phyloP scores from a whole-genome alignment of 2,329 filamentous ascomycete species.

The Bipolaris cookei region DNA sequence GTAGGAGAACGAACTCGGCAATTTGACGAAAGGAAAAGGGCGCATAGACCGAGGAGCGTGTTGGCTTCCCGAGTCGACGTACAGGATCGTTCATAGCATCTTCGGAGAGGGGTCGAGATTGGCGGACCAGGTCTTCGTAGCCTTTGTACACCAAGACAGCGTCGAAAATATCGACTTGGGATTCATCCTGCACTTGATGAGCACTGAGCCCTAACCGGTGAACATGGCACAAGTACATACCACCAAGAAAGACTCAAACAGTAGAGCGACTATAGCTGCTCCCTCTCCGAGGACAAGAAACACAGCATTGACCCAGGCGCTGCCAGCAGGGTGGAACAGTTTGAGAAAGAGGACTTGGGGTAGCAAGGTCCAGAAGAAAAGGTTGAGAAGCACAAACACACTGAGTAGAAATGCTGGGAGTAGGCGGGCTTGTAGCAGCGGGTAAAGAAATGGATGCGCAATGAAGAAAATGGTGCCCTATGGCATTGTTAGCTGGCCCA shows the following conservation, averaged over 20 bases:
- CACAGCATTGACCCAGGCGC: conserved; percentile 88
- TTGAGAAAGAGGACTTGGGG: conserved; percentile 88
- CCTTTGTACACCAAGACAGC: conserved; percentile 78
- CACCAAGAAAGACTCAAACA: conserved; percentile 60
- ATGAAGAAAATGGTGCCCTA: conserved; percentile 83
- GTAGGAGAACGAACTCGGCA: conserved; percentile 72
- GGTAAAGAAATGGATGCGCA: conserved; percentile 78
- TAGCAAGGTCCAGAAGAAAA: conserved; percentile 87
- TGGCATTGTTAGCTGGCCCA: conserved; percentile 22
- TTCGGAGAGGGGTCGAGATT: conserved; percentile 64
- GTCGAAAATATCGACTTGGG: conserved; percentile 78
- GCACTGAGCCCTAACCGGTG: neutral
- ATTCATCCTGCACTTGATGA: conserved; percentile 62
- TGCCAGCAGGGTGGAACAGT: conserved; percentile 79
- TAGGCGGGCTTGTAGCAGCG: conserved; percentile 77
- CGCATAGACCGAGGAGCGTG: conserved; percentile 75
- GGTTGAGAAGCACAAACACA: conserved; percentile 77
- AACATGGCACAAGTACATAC: conserved; percentile 16
- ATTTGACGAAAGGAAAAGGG: conserved; percentile 94
- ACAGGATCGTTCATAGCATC: conserved; percentile 73
- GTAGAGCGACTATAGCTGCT: conserved; percentile 65
- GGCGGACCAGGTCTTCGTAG: conserved; percentile 61
- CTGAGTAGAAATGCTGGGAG: conserved; percentile 84
- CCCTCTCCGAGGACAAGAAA: conserved; percentile 79
- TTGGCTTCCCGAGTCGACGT: conserved; percentile 82